Base-by-base conservation (phyloP, 345 rosid species). In the Eutrema yunnanense region DNA sequence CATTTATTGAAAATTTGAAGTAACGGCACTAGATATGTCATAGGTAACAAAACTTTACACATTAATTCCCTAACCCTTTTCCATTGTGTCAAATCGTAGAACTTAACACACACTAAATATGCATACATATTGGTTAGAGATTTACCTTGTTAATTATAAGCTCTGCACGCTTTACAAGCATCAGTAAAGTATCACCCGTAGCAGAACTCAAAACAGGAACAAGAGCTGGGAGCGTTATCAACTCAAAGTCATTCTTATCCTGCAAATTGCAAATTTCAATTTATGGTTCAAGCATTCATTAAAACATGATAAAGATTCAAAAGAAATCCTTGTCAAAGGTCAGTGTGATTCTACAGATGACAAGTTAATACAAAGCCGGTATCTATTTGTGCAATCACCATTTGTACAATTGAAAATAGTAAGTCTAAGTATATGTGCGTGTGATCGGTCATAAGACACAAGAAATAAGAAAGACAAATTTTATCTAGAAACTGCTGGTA, bases 241-340 rank as follows among this genome's bases (percentile, higher is more conserved):
- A 84, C 86, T 88, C 96, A 54, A 94, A 94, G 76, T 94, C 98
- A 79, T 53, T 84, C 81, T 85, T 91, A 65, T 87, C 98, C 98
- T 94, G 75, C 83, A 73, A 83, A 50, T 38, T 44, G 75, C 83
- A 73, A 83, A 50, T 38, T 44, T 34, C 53, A 36, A 59, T 63
- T 49, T 51, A 64, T 16, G 47, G 56, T 33, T 6, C 30, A 71
- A 51, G 43, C 40, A 78, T 69, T 67, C 42, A 40, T 46, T 62
- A 22, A 42, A 52, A 66, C 73, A 68, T 56, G 47, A 52, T 41
- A 58, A 44, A 32, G 42, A 12, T 50, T 8, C 8, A 40, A 58
- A 40, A 26, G 9, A 63, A 8, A 38, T 16, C 14, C 9, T 74
- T 40, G 19, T 47, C 36, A 27, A 46, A 53, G 29, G 9, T 36